phyloP scores from a whole-genome alignment of 257 asterid species.

The Nemophila menziesii region DNA sequence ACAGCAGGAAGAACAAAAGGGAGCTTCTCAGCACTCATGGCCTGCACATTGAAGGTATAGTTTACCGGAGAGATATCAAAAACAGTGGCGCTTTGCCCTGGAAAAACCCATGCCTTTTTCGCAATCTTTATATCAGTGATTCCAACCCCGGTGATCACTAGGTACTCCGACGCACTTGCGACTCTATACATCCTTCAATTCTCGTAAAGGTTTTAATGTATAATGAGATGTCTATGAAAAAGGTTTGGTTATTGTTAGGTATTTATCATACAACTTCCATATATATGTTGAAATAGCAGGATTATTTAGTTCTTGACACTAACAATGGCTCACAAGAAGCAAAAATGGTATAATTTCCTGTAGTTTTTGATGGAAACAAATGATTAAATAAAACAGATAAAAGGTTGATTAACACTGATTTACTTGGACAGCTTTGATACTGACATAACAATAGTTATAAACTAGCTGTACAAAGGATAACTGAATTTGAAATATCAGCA shows the following conservation, averaged over 20 bases:
- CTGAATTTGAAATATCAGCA: too few relatives aligned
- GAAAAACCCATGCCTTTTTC: constrained; percentile 1
- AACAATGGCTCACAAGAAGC: neutral
- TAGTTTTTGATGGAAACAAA: too few relatives aligned
- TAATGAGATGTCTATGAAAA: neutral
- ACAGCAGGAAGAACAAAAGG: constrained; percentile 2
- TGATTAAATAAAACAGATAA: too few relatives aligned
- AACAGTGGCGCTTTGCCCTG: neutral
- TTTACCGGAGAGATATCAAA: constrained; percentile 3
- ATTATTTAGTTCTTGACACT: neutral
- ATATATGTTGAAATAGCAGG: too few relatives aligned
- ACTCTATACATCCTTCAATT: constrained; percentile 1
- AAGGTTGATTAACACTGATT: too few relatives aligned
- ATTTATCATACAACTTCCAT: too few relatives aligned
- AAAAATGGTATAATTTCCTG: neutral
- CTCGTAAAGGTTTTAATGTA: neutral
- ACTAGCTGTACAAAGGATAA: too few relatives aligned
- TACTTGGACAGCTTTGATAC: too few relatives aligned
- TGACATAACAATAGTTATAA: too few relatives aligned
- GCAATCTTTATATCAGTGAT: constrained; percentile 1
- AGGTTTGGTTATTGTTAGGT: neutral
- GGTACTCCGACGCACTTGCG: constrained; percentile 2
- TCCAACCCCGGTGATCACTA: constrained; percentile 1
- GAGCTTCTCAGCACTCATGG: constrained; percentile 5
- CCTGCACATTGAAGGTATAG: constrained; percentile 1